Percentiles rank a stretch among this genome's conserved stretches.
Evolutionary conservation across 2,329 filamentous ascomycete species (phyloP).

Genomic region (Aspergillus tanneri): DNA sequence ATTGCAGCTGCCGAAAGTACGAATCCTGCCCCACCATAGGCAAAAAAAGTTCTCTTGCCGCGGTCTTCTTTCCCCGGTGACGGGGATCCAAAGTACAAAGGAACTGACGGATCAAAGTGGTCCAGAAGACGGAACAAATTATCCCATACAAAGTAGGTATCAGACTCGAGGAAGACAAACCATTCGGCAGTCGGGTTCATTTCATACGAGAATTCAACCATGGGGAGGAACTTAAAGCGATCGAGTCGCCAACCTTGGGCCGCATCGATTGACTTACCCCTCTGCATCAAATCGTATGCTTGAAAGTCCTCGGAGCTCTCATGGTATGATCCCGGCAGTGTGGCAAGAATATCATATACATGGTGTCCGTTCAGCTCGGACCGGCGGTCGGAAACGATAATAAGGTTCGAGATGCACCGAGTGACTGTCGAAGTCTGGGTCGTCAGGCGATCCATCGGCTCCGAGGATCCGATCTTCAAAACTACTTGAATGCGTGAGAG

Average conservation of each 20-base stretch:
- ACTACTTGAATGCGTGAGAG: constrained; percentile 48
- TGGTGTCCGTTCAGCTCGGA: constrained; percentile 46
- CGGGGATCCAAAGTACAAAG: constrained; percentile 53
- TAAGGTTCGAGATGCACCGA: constrained; percentile 49
- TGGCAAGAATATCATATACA: constrained; percentile 49
- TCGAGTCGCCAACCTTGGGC: constrained; percentile 54
- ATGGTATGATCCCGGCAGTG: constrained; percentile 46
- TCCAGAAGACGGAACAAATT: constrained; percentile 51
- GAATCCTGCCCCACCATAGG: constrained; percentile 52
- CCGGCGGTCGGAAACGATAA: constrained; percentile 55
- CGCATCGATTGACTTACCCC: constrained; percentile 32
- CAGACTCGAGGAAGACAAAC: constrained; percentile 59
- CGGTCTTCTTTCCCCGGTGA: constrained; percentile 39
- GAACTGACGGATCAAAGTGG: constrained; percentile 47
- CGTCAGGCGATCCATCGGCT: constrained; percentile 41
- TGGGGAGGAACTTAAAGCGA: constrained; percentile 59
- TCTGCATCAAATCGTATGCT: constrained; percentile 44
- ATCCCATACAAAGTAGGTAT: constrained; percentile 52
- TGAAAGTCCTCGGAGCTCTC: constrained; percentile 38
- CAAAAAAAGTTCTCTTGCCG: constrained; percentile 38
- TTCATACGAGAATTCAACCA: constrained; percentile 53
- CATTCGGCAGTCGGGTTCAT: constrained; percentile 51
- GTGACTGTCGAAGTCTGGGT: constrained; percentile 55
- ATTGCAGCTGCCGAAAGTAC: constrained; percentile 49
- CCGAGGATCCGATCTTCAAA: constrained; percentile 52